phyloP scores from a whole-genome alignment of 805 yeast species.

The Lipomyces sp. region DNA sequence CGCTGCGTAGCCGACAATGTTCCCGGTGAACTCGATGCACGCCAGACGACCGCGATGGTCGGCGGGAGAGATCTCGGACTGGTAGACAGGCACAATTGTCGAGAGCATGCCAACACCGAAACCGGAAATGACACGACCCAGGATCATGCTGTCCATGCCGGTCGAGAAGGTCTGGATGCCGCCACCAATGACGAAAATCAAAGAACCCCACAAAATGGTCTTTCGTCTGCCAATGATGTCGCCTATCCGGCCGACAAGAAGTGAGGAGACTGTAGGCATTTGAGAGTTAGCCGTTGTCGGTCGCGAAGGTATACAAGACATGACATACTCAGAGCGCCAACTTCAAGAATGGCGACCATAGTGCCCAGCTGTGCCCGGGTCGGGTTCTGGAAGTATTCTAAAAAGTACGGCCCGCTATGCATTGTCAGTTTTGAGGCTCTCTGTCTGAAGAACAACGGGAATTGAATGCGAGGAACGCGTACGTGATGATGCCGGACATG shows the following conservation, averaged over 20 bases:
- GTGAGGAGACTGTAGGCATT: conserved; percentile 55
- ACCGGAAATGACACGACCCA: conserved; percentile 77
- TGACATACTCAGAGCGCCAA: conserved; percentile 57
- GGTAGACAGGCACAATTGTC: conserved; percentile 83
- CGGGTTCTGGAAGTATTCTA: conserved; percentile 68
- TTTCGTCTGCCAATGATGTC: conserved; percentile 76
- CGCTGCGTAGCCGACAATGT: conserved; percentile 72
- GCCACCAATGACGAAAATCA: conserved; percentile 77
- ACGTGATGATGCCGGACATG: conserved; percentile 77
- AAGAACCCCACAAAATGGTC: conserved; percentile 76
- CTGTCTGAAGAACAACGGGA: neutral
- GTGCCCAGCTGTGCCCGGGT: conserved; percentile 73
- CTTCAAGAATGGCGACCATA: conserved; percentile 81
- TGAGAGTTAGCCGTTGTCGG: neutral
- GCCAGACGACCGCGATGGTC: conserved; percentile 82
- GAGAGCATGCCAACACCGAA: conserved; percentile 83
- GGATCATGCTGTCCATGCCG: conserved; percentile 54
- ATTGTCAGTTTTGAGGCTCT: neutral
- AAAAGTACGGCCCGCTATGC: conserved; percentile 55
- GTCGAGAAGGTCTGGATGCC: conserved; percentile 61
- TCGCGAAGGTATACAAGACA: neutral
- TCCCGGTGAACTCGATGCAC: conserved; percentile 85
- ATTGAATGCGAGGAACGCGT: neutral
- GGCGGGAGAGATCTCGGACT: conserved; percentile 83
- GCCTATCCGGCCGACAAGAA: conserved; percentile 72